Evolutionary conservation across 2,329 filamentous ascomycete species (phyloP).

Genomic region (Arthrobotrys sphaeroides): DNA sequence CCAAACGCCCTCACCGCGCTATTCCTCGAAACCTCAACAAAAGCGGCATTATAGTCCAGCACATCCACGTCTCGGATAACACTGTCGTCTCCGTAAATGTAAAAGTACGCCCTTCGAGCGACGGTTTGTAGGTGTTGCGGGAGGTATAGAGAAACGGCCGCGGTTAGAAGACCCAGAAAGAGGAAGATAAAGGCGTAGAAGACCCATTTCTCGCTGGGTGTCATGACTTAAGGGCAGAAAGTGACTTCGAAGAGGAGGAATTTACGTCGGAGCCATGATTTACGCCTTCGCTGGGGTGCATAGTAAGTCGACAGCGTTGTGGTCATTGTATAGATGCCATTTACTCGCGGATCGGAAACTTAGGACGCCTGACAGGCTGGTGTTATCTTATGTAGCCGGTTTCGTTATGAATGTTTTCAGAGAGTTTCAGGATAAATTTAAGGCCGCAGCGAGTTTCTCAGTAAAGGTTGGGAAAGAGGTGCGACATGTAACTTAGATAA

Average conservation of each 20-base stretch:
- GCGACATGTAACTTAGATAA: no score
- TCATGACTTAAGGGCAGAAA: slow-evolving; percentile 63
- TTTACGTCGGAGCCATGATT: slow-evolving; percentile 38
- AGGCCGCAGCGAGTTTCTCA: no score
- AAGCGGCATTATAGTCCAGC: slow-evolving; percentile 1
- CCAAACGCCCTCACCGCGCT: not conserved
- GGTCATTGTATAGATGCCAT: not conserved
- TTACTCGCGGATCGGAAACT: no score
- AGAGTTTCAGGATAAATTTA: no score
- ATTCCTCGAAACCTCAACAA: not conserved
- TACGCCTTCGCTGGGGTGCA: not conserved
- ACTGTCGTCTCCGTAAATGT: slow-evolving; percentile 21
- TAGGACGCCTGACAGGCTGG: no score
- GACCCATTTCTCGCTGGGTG: slow-evolving; percentile 62
- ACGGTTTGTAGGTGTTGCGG: slow-evolving; percentile 14
- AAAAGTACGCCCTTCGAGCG: slow-evolving; percentile 13
- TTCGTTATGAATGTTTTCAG: no score
- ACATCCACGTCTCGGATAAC: not conserved
- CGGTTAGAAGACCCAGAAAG: slow-evolving; percentile 5
- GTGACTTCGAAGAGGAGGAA: slow-evolving; percentile 64
- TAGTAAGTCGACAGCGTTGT: not conserved
- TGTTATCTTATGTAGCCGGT: no score
- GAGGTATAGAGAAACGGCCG: slow-evolving; percentile 14
- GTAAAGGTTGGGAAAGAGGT: no score
- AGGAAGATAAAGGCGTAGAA: slow-evolving; percentile 55